Conservation (phyloP, 768 basidiomycete species). For the Mycena polygramma region DNA sequence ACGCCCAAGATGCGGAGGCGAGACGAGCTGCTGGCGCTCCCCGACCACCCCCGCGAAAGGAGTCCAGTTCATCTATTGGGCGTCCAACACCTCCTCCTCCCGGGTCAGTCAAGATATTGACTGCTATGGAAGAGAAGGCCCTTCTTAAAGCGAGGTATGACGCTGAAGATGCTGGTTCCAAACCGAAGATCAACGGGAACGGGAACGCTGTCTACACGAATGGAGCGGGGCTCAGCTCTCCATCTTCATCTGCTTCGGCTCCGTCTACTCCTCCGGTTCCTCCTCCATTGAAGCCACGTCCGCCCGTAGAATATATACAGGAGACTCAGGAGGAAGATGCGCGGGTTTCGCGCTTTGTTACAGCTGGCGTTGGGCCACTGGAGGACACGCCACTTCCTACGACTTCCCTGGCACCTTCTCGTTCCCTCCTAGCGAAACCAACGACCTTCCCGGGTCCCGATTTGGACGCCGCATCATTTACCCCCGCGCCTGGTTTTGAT, state of each 20-base stretch:
- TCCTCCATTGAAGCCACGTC: conserved; percentile 81
- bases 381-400: conserved; percentile 39
- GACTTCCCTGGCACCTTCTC: conserved; percentile 36
- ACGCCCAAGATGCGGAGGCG: conserved; percentile 64
- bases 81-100: conserved; percentile 55
- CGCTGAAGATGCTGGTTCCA: conserved; percentile 57
- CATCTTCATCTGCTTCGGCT: conserved; percentile 36
- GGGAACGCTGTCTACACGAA: conserved; percentile 31
- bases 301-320: conserved; percentile 84
- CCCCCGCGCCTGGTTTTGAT: conserved; percentile 57
- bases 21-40: conserved; percentile 41
- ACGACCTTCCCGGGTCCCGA: conserved; percentile 32
- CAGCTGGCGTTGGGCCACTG: conserved; percentile 48
- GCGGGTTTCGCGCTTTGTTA: conserved; percentile 60
- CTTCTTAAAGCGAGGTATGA: conserved; percentile 74
- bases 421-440: conserved; percentile 36
- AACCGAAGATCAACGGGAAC: conserved; percentile 46
- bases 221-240: conserved; percentile 34
- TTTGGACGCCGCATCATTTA: conserved; percentile 60
- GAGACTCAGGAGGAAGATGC: conserved; percentile 85
- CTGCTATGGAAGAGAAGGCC: conserved; percentile 87
- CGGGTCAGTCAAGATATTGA: conserved; percentile 53
- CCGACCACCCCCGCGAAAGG: conserved; percentile 38
- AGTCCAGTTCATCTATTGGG: conserved; percentile 34
- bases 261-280: conserved; percentile 56